These are phyloP conservation scores for Pleurotus salmoneostramineus DNA, from an alignment of 768 basidiomycete genomes.

Conservation along the genomic window DNA sequence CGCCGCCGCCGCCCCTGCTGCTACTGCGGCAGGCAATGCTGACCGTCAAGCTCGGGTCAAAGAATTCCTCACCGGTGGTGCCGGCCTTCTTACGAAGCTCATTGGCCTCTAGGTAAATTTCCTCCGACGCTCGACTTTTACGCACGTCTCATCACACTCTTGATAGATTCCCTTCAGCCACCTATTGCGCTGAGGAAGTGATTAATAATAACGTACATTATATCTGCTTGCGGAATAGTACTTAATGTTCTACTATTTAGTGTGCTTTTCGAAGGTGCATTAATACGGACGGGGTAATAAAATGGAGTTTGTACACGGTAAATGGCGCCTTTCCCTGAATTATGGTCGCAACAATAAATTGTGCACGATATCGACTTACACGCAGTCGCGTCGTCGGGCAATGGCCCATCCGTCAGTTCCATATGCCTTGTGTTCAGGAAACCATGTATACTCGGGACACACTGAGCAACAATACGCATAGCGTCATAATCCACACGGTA, in stretches of 20 bases:
- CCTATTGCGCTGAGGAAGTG: background rate
- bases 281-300: too few relatives aligned
- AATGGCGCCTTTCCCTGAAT: too few relatives aligned
- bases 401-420: too few relatives aligned
- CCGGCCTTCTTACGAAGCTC: slow-evolving; percentile 2
- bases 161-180: background rate
- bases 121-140: background rate
- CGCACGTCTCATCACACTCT: background rate
- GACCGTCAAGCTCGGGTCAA: slow-evolving; percentile 1
- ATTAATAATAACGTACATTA: background rate
- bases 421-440: too few relatives aligned
- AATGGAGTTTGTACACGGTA: too few relatives aligned
- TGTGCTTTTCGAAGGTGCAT: too few relatives aligned
- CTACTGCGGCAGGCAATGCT: background rate
- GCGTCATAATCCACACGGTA: too few relatives aligned
- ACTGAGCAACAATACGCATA: too few relatives aligned
- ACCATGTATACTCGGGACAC: too few relatives aligned
- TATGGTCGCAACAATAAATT: too few relatives aligned
- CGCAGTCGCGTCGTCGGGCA: too few relatives aligned
- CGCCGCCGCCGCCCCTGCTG: background rate
- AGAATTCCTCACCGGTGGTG: slow-evolving; percentile 3
- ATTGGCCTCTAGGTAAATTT: background rate
- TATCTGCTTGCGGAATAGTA: slow-evolving; percentile 5
- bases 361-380: too few relatives aligned
- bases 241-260: background rate